Evolutionary conservation across 306 rosid genomes (phyloP).

Genomic region (Trifolium pratense): DNA sequence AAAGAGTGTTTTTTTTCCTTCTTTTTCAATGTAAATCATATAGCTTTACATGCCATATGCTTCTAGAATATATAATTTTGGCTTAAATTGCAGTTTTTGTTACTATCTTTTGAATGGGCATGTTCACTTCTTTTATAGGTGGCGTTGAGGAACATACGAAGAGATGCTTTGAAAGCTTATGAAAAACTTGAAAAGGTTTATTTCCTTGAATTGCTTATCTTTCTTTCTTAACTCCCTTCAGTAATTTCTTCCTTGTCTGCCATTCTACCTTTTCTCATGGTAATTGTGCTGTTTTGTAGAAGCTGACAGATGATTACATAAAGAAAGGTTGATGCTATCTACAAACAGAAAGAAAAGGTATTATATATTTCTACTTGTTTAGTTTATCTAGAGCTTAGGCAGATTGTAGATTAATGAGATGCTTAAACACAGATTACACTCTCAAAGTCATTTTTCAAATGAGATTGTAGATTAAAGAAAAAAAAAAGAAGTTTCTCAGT

Average conservation of each 20-base stretch:
- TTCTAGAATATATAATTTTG: conserved; percentile 21
- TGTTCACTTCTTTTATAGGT: conserved; percentile 55
- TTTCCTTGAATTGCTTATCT: conserved; percentile 41
- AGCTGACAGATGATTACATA: conserved; percentile 84
- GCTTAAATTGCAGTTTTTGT: conserved; percentile 19
- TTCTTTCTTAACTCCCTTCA: conserved; percentile 21
- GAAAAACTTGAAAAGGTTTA: conserved; percentile 96
- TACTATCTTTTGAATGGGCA: conserved; percentile 38
- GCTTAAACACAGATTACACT: neutral
- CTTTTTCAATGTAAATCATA: conserved; percentile 21
- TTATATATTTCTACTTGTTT: neutral
- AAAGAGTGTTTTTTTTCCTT: neutral
- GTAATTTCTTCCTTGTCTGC: conserved; percentile 27
- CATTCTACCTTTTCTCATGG: neutral
- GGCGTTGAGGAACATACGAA: conserved; percentile 93
- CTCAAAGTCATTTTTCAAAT: conserved; percentile 9
- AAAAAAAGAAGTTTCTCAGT: neutral
- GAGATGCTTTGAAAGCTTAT: conserved; percentile 92
- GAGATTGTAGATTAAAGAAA: too few relatives aligned
- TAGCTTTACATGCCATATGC: conserved; percentile 19
- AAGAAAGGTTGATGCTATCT: conserved; percentile 78
- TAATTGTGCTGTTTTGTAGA: conserved; percentile 58
- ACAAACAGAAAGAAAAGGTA: conserved; percentile 96
- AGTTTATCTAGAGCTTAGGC: conserved; percentile 6
- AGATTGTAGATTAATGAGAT: conserved; percentile 29